Base-by-base conservation (phyloP, 2,329 filamentous ascomycete species). In the Penicillium hesseltinei region DNA sequence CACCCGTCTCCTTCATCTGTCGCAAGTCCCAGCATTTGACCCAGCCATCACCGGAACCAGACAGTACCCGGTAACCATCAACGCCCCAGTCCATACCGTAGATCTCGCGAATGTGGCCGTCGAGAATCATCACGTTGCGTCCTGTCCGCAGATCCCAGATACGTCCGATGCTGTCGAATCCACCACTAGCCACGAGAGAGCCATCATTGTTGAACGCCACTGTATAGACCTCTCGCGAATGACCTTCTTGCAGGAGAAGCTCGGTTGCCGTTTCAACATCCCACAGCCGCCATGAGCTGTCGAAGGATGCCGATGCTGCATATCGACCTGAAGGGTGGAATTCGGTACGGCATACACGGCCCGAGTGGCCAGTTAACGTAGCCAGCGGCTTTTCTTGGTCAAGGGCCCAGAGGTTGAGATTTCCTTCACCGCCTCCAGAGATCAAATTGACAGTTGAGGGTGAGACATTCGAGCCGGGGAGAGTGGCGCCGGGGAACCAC, bases 11-110 rank as follows among this genome's bases (percentile, higher is more conserved):
- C 66, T 89, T 85, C 48, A 97, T 92, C 68, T 94, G 93, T 45
- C 94, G 87, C 51, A 99, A 82, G 71, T 99, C 94, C 94, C 94
- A 99, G 76, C 93, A 97, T 75, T 97, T 97, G 69, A 96, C 87
- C 84, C 94, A 97, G 19, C 93, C 93, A 71, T 99, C 94, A 2
- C 88, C 91, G 15, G 92, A 95, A 1, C 92, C 92, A 0, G 92
- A 92, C n/a, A 97, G 80, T 9, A 97, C 85, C n/a, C 94, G 86
- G 73, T 96, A 88, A 6, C 93, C 92, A 71, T 99, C 94, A 0
- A 88, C 83, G 57, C 90, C 87, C 94, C 95, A 99, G 73, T 97
- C 92, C 6, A 97, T 80, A 0, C 88, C 92, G 69, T 96, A 92
- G 53, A 99, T 96, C 15, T 95, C 92, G 61, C 92, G 90, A 70